Percentiles rank a stretch among this genome's conserved stretches.
phyloP scores from a whole-genome alignment of 805 yeast genomes.

The Tetrapisispora iriomotensis region DNA sequence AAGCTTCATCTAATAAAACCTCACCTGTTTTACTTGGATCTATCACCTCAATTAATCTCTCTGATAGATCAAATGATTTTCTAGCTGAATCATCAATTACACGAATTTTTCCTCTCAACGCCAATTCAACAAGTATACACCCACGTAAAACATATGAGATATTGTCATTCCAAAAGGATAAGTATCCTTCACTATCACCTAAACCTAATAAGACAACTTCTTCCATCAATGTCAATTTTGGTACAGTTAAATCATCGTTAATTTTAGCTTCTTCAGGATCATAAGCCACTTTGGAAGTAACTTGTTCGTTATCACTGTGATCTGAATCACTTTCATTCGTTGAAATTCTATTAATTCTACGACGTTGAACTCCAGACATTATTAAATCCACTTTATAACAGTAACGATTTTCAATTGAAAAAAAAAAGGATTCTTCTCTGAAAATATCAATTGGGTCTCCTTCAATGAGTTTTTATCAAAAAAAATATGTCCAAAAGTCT shows the following conservation, averaged over 20 bases:
- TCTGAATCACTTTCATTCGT: constrained; percentile 17
- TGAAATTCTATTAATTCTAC: constrained; percentile 48
- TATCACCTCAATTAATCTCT: constrained; percentile 77
- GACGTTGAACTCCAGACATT: constrained; percentile 63
- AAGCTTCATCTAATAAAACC: constrained; percentile 85
- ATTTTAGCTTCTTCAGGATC: constrained; percentile 54
- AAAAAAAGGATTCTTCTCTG: too few relatives aligned
- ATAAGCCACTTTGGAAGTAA: constrained; percentile 56
- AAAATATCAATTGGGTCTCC: too few relatives aligned
- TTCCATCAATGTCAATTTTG: constrained; percentile 87
- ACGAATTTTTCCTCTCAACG: constrained; percentile 79
- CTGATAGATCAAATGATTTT: constrained; percentile 77
- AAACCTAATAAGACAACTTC: constrained; percentile 89
- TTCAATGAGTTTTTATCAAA: too few relatives aligned
- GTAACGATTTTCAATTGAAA: too few relatives aligned
- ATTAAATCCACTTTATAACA: too few relatives aligned
- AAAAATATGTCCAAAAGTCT: too few relatives aligned
- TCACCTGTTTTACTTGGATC: constrained; percentile 89
- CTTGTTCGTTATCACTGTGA: constrained; percentile 11
- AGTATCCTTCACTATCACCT: constrained; percentile 91
- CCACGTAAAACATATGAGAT: constrained; percentile 95
- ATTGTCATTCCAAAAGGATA: constrained; percentile 97
- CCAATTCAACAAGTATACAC: constrained; percentile 83
- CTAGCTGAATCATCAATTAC: constrained; percentile 89
- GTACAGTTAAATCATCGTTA: constrained; percentile 35